Conservation (phyloP, 176 grass and related monocot species). For the Sorghum bicolor region Sorghum_bicolor_NCBIv3 NC_012875.2:56510001-56510500, state of each 20-base stretch:
- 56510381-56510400: no score
- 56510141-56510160: neutral
- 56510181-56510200: slow-evolving; percentile 91
- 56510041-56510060: slow-evolving; percentile 60
- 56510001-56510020: slow-evolving; percentile 49
- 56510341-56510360: neutral
- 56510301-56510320: neutral
- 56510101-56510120: neutral
- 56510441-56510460: slow-evolving; percentile 42
- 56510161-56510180: neutral
- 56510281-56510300: slow-evolving; percentile 47
- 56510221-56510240: slow-evolving; percentile 57
- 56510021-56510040: slow-evolving; percentile 35
- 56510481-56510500: neutral
- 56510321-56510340: neutral
- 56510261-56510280: slow-evolving; percentile 45
- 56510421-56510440: slow-evolving; percentile 49
- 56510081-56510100: slow-evolving; percentile 17
- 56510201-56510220: slow-evolving; percentile 73
- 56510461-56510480: slow-evolving; percentile 52
- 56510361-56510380: neutral
- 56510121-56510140: neutral
- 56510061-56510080: slow-evolving; percentile 58
- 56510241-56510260: slow-evolving; percentile 35
- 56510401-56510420: no score